phyloP scores from a whole-genome alignment of 768 basidiomycete species.

The Albatrellus ellisii region DNA sequence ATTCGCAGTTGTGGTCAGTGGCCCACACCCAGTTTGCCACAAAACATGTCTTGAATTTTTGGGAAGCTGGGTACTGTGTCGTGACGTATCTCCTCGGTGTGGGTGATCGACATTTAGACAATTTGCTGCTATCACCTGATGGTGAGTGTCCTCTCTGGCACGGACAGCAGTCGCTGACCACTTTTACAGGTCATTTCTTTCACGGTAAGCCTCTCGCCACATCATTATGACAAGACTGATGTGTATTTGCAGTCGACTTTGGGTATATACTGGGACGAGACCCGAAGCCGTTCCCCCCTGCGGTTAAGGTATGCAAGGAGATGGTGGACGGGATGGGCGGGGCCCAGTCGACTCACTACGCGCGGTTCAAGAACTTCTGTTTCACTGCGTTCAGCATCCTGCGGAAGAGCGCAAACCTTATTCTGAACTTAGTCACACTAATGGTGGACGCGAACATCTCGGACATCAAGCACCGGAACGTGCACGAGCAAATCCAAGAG shows the following conservation, averaged over 20 bases:
- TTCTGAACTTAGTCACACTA: slow-evolving; percentile 88
- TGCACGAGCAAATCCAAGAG: slow-evolving; percentile 85
- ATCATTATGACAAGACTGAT: not conserved
- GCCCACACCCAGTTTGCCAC: not conserved
- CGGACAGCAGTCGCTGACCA: not conserved
- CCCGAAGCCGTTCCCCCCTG: slow-evolving; percentile 94
- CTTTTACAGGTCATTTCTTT: slow-evolving; percentile 73
- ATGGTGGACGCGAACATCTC: slow-evolving; percentile 98
- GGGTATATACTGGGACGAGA: slow-evolving; percentile 97
- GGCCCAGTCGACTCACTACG: slow-evolving; percentile 86
- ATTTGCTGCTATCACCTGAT: slow-evolving; percentile 84
- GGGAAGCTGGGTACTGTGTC: slow-evolving; percentile 89
- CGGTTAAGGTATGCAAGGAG: slow-evolving; percentile 97
- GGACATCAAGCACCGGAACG: slow-evolving; percentile 87
- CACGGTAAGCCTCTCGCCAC: slow-evolving; percentile 48
- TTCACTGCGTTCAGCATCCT: slow-evolving; percentile 97
- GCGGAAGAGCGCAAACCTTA: slow-evolving; percentile 93
- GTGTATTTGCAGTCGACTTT: slow-evolving; percentile 64
- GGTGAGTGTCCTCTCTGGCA: slow-evolving; percentile 30
- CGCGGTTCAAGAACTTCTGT: slow-evolving; percentile 90
- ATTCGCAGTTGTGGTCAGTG: slow-evolving; percentile 87
- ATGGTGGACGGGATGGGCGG: slow-evolving; percentile 99
- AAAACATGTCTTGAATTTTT: slow-evolving; percentile 1
- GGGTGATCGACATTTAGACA: slow-evolving; percentile 94
- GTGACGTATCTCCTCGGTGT: slow-evolving; percentile 94